Conservation (phyloP, 768 basidiomycete species). For the Suillus hirtellus region DNA sequence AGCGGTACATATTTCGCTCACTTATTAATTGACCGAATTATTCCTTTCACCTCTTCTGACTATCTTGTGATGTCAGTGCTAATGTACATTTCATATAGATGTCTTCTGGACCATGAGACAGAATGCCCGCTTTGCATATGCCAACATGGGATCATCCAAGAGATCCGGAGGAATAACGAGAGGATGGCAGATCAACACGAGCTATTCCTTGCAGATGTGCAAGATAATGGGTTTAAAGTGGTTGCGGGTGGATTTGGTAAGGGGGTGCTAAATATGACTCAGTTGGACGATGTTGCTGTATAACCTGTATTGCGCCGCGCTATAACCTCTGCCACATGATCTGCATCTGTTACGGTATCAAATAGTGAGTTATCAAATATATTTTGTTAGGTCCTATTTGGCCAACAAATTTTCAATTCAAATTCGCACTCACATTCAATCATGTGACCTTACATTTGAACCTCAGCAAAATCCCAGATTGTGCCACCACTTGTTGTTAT, state of each 20-base stretch:
- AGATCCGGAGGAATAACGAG: slow-evolving; percentile 86
- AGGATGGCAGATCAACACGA: slow-evolving; percentile 81
- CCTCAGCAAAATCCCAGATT: too few relatives aligned
- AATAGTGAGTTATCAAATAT: not conserved
- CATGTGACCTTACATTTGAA: too few relatives aligned
- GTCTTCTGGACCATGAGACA: slow-evolving; percentile 83
- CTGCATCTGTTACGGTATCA: not conserved
- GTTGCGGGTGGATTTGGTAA: slow-evolving; percentile 71
- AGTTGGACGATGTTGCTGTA: slow-evolving; percentile 26
- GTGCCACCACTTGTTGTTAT: too few relatives aligned
- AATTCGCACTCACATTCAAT: too few relatives aligned
- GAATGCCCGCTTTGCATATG: slow-evolving; percentile 90
- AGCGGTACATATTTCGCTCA: slow-evolving; percentile 54
- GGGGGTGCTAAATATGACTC: slow-evolving; percentile 51
- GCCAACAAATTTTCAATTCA: too few relatives aligned
- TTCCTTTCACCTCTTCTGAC: slow-evolving; percentile 4
- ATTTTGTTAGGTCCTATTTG: too few relatives aligned
- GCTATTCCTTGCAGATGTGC: slow-evolving; percentile 74
- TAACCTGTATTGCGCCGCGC: slow-evolving; percentile 3
- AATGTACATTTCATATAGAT: slow-evolving; percentile 46
- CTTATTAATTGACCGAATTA: not conserved
- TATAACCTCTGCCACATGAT: not conserved
- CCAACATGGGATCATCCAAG: slow-evolving; percentile 85
- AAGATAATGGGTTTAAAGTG: slow-evolving; percentile 66
- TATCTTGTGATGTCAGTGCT: not conserved